Evolutionary conservation across 306 rosid genomes (phyloP).

Genomic region (Malus orientalis): DNA sequence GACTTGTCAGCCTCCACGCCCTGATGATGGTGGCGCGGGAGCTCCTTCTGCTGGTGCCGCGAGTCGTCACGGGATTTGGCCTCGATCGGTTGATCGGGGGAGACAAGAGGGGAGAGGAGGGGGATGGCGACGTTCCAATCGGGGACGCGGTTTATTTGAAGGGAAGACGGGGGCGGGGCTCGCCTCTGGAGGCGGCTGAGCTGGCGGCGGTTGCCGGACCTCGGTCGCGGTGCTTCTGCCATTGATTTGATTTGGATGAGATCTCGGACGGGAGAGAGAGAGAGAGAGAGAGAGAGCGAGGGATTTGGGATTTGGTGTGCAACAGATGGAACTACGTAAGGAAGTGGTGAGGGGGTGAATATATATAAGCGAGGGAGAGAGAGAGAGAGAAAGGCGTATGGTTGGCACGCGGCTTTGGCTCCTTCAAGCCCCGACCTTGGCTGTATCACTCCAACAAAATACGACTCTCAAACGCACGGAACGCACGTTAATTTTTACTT

Average conservation of each 20-base stretch:
- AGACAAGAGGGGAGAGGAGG: slow-evolving; percentile 63
- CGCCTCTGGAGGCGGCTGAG: slow-evolving; percentile 71
- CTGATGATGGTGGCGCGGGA: slow-evolving; percentile 9
- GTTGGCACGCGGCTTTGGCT: slow-evolving; percentile 18
- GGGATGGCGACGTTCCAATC: slow-evolving; percentile 95
- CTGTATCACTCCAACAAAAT: no score
- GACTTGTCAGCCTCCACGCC: slow-evolving; percentile 33
- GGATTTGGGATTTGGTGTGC: not conserved
- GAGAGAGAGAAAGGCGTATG: no score
- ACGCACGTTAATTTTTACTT: no score
- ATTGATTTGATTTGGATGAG: slow-evolving; percentile 12
- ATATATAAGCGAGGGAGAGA: not conserved
- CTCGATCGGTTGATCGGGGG: slow-evolving; percentile 34
- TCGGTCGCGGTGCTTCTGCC: slow-evolving; percentile 40
- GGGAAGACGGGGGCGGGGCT: slow-evolving; percentile 80
- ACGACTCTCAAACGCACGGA: no score
- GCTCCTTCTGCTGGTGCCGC: slow-evolving; percentile 8
- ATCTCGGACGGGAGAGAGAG: not conserved
- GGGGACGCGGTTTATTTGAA: slow-evolving; percentile 45
- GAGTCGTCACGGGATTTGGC: slow-evolving; percentile 23
- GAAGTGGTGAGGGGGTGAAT: not conserved
- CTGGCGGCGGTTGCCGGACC: slow-evolving; percentile 21
- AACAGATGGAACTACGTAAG: no score
- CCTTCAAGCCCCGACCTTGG: not conserved
- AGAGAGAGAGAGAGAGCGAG: not conserved